Base-by-base conservation (phyloP, 2,329 filamentous ascomycete species). In the Penicillium sp. region DNA sequence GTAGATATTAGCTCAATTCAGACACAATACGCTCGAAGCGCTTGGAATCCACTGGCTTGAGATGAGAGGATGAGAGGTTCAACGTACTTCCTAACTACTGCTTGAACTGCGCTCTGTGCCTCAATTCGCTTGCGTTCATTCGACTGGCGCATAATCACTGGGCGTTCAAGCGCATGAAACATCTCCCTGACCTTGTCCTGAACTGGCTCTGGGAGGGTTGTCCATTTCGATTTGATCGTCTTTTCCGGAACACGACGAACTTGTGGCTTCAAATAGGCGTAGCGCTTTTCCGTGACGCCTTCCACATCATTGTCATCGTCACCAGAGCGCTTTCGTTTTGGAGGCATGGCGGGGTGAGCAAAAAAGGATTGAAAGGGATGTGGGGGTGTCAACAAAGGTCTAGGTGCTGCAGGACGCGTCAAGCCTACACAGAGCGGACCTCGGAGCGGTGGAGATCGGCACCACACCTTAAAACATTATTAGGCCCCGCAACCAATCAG, bases 201-300 rank as follows among this genome's bases (percentile, higher is more conserved):
- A 3, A 72, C 72, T 2, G 74, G 68, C 29, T 76, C 74, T 1
- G 77, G 74, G 2, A 80, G 69, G 5, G 77, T 75, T 13, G 73
- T 70, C 77, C 77, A 80, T 72, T 78, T 79, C 39, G 75, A 71
- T 50, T 77, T 77, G 64, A 80, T 77, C 9, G 75, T 77, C 47
- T 70, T 68, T 59, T 78, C 74, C 9, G 76, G 70, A 33, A 79
- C 68, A 50, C 75, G 75, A 53, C 75, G 76, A 44, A 77, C 67
- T 23, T 71, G 73, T 10, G 75, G 72, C 60, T 77, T 72, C 33
- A 79, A 64, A 48, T 73, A 74, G 14, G 76, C 73, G 47, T 72
- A 78, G 50, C 63, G 66, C 58, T 73, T 75, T 29, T 57, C 37
- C 31, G 58, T 35, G 5, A 62, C 61, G 2, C 62, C 61, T 26